Evolutionary conservation across 2,329 filamentous ascomycete species (phyloP).

Genomic region (Neopestalotiopsis sp.): DNA sequence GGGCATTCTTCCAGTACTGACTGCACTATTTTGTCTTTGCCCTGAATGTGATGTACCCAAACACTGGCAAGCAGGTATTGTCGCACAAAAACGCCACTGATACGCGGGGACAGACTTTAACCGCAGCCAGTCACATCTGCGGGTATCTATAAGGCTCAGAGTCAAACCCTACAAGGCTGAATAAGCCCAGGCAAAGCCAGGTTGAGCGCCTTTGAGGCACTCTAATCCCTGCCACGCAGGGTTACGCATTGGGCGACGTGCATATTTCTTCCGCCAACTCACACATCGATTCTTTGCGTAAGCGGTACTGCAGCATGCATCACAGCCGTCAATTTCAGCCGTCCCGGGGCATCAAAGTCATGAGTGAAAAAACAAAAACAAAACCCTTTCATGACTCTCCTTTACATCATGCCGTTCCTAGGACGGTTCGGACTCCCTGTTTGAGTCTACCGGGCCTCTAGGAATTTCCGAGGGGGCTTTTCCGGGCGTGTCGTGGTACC

Average conservation of each 20-base stretch:
- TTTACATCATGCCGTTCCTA: neutral
- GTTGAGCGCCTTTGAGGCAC: neutral
- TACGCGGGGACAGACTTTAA: neutral
- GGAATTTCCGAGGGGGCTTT: neutral
- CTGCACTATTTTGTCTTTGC: neutral
- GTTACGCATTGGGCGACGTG: conserved; percentile 1
- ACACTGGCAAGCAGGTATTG: neutral
- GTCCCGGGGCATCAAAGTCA: neutral
- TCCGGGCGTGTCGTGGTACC: neutral
- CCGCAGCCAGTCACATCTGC: neutral
- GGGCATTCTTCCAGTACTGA: neutral
- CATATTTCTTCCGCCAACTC: neutral
- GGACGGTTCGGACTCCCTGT: neutral
- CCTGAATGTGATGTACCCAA: neutral
- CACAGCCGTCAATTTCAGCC: neutral
- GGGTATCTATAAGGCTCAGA: conserved; percentile 4
- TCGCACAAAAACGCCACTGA: conserved; percentile 2
- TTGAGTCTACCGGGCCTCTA: neutral
- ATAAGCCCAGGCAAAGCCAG: neutral
- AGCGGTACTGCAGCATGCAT: neutral
- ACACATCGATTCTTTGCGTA: neutral
- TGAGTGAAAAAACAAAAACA: neutral
- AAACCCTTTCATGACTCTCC: neutral
- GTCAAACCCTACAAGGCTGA: conserved; percentile 14
- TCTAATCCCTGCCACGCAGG: neutral